These are phyloP conservation scores for Schwanniomyces occidentalis DNA, from an alignment of 805 yeast genomes.

Conservation along the genomic window DNA sequence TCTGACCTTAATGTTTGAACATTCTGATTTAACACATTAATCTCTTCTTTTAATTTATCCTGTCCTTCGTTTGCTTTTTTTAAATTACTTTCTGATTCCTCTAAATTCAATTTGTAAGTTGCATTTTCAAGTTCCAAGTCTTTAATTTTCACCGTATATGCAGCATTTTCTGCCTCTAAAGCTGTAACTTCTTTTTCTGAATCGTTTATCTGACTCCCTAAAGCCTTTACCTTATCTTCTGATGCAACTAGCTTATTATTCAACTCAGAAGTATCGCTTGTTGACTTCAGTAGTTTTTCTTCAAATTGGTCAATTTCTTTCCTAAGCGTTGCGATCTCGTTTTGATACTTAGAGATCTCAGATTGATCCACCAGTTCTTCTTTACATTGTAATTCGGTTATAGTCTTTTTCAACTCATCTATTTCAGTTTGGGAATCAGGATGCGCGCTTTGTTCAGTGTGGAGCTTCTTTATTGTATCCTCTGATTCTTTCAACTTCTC, in stretches of 20 bases:
- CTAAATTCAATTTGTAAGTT: background rate
- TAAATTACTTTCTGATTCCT: background rate
- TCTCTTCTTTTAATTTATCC: constrained; percentile 8
- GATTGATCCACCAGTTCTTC: background rate
- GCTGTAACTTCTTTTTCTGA: background rate
- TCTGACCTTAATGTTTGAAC: constrained; percentile 1
- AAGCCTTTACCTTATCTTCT: constrained; percentile 1
- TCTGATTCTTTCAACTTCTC: background rate
- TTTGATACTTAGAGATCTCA: background rate
- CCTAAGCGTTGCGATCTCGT: background rate
- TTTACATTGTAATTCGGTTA: no score
- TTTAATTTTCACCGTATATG: background rate
- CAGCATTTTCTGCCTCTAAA: background rate
- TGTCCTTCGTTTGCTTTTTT: constrained; percentile 1
- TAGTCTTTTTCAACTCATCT: no score
- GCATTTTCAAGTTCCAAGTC: background rate
- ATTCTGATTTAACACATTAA: constrained; percentile 6
- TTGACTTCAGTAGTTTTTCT: background rate
- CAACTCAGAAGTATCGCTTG: background rate
- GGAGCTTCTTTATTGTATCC: background rate
- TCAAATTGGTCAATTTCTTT: background rate
- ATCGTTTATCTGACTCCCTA: constrained; percentile 2
- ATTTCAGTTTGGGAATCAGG: no score
- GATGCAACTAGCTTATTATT: constrained; percentile 2
- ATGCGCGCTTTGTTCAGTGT: no score